These are phyloP conservation scores for Anthoceros angustus DNA, from an alignment of 225 moss, liverwort and hornwort species.

Conservation along the genomic window DNA sequence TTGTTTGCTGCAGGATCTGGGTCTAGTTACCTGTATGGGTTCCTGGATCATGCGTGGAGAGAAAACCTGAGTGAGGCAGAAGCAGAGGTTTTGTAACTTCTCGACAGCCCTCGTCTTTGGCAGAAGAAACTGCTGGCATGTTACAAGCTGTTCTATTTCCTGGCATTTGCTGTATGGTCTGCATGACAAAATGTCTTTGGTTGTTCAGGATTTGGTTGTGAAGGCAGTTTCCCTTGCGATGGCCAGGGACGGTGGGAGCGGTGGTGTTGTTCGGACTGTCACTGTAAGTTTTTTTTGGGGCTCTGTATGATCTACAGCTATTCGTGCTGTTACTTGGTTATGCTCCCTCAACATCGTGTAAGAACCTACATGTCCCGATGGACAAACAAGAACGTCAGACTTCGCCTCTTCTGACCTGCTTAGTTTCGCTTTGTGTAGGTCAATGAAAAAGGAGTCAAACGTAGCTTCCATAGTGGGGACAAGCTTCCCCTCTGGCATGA, in stretches of 20 bases:
- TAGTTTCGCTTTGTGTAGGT: slow-evolving; percentile 22
- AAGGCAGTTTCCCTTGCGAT: slow-evolving; percentile 92
- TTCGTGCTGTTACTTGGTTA: not conserved
- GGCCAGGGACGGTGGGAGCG: slow-evolving; percentile 97
- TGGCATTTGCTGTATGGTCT: not conserved
- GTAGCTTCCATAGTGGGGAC: slow-evolving; percentile 75
- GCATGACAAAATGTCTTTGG: not conserved
- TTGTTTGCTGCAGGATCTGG: slow-evolving; percentile 53
- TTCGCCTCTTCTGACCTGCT: not conserved
- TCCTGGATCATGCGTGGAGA: slow-evolving; percentile 96
- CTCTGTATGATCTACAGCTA: not conserved
- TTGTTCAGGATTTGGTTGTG: slow-evolving; percentile 57
- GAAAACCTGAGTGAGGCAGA: slow-evolving; percentile 64
- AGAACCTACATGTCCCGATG: too few relatives aligned
- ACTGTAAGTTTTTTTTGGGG: slow-evolving; percentile 28
- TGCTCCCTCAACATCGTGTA: not conserved
- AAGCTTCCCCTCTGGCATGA: slow-evolving; percentile 88
- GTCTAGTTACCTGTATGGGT: slow-evolving; percentile 90
- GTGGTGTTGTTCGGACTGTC: slow-evolving; percentile 90
- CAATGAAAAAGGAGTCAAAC: slow-evolving; percentile 65
- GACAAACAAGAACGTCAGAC: not conserved
- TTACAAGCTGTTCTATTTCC: not conserved
- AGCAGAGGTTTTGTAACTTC: slow-evolving; percentile 89
- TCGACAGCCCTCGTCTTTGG: not conserved
- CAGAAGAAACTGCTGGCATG: not conserved